phyloP scores from a whole-genome alignment of 2,329 filamentous ascomycete species.

The Fusarium buxicola region DNA sequence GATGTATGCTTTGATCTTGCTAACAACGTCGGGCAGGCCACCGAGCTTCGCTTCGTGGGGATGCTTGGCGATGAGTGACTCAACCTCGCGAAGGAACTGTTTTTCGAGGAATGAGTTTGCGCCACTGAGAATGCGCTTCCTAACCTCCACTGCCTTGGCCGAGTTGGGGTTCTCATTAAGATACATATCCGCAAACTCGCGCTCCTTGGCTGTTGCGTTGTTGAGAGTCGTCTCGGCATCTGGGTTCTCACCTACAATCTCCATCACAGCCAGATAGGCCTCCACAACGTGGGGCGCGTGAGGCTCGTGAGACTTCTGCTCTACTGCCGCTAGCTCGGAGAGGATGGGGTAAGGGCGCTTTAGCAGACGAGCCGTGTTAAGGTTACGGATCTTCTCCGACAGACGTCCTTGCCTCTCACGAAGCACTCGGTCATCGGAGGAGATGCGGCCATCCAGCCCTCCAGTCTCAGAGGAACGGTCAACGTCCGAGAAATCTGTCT shows the following conservation, averaged over 20 bases:
- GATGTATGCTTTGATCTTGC: constrained; percentile 93
- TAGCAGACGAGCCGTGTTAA: constrained; percentile 79
- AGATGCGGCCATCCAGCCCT: constrained; percentile 57
- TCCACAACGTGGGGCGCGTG: constrained; percentile 81
- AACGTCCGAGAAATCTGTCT: constrained; percentile 75
- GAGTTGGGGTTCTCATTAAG: constrained; percentile 79
- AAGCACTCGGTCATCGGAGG: constrained; percentile 77
- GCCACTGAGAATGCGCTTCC: constrained; percentile 83
- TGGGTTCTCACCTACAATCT: constrained; percentile 79
- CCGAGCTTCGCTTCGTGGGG: constrained; percentile 90
- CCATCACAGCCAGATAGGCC: constrained; percentile 83
- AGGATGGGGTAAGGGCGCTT: constrained; percentile 78
- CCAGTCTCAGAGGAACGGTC: constrained; percentile 66
- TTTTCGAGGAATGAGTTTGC: constrained; percentile 84
- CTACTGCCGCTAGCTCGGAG: constrained; percentile 79
- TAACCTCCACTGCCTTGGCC: constrained; percentile 71
- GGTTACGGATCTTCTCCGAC: constrained; percentile 79
- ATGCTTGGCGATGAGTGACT: constrained; percentile 81
- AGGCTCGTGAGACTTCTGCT: constrained; percentile 75
- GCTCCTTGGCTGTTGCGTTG: constrained; percentile 75
- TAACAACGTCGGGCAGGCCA: constrained; percentile 86
- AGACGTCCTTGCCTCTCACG: constrained; percentile 88
- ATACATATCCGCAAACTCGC: constrained; percentile 81
- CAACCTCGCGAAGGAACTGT: constrained; percentile 82
- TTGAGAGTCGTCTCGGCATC: constrained; percentile 69